Evolutionary conservation across 305 asterid genomes (phyloP).

Genomic region (Stenogyne calaminthoides): DNA sequence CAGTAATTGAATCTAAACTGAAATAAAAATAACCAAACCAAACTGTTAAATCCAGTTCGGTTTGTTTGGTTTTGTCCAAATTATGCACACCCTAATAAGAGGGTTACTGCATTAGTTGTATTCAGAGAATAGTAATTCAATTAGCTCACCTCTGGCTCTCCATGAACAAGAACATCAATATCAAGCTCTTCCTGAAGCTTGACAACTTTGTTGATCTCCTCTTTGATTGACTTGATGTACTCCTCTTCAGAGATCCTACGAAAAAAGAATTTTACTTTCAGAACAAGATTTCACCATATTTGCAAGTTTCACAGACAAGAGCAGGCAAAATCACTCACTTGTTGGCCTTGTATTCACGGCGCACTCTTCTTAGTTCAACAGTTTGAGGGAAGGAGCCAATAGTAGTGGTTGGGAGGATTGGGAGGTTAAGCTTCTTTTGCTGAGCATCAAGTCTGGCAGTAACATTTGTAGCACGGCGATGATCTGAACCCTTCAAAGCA

Average conservation of each 20-base stretch:
- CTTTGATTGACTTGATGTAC: constrained; percentile 58
- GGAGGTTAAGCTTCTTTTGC: constrained; percentile 81
- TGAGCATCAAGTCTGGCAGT: constrained; percentile 81
- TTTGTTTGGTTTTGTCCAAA: too few species aligned
- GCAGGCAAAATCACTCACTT: constrained; percentile 47
- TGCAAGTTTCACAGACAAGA: constrained; percentile 1
- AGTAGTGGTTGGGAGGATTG: constrained; percentile 77
- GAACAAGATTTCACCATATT: constrained; percentile 7
- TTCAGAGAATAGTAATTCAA: neutral
- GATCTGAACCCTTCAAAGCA: constrained; percentile 72
- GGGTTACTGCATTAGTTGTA: neutral
- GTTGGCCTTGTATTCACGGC: constrained; percentile 84
- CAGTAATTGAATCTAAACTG: too few species aligned
- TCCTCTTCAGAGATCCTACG: constrained; percentile 76
- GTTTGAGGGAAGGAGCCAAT: constrained; percentile 89
- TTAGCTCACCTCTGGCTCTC: constrained; percentile 75
- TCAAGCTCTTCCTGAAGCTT: constrained; percentile 85
- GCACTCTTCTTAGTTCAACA: constrained; percentile 73
- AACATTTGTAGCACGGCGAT: constrained; percentile 71
- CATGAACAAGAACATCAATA: constrained; percentile 81
- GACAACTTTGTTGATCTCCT: constrained; percentile 75
- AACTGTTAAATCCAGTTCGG: too few species aligned
- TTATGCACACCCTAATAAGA: too few species aligned
- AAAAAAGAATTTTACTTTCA: constrained; percentile 30
- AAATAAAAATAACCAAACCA: too few species aligned